phyloP scores from a whole-genome alignment of 495 filamentous ascomycete genomes.

The Aspergillus ellipticus region DNA sequence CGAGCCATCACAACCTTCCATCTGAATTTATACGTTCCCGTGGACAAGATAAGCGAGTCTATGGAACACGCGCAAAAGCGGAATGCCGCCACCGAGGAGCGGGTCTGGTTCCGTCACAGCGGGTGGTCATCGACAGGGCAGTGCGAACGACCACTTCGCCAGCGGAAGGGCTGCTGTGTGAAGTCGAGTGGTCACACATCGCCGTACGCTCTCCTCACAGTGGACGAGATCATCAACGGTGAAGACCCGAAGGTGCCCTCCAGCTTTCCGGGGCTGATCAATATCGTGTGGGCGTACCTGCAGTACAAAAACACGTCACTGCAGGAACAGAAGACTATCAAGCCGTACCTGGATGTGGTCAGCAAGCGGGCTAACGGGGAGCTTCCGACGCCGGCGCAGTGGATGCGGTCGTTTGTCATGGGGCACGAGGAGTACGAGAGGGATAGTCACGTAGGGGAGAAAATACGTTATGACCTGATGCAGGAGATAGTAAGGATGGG shows the following conservation, averaged over 20 bases:
- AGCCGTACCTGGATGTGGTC: constrained; percentile 72
- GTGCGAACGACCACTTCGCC: constrained; percentile 45
- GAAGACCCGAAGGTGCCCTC: constrained; percentile 1
- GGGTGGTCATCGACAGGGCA: constrained; percentile 51
- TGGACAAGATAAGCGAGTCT: constrained; percentile 62
- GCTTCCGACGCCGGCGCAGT: constrained; percentile 75
- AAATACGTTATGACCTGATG: constrained; percentile 72
- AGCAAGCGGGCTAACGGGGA: constrained; percentile 72
- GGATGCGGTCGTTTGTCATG: constrained; percentile 75
- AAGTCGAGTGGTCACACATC: neutral
- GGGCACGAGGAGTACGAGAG: constrained; percentile 59
- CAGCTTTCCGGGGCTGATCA: constrained; percentile 69
- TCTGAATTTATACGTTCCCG: constrained; percentile 90
- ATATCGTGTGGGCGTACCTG: constrained; percentile 80
- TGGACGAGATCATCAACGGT: constrained; percentile 84
- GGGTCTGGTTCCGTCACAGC: constrained; percentile 67
- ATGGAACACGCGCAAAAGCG: constrained; percentile 81
- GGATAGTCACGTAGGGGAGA: constrained; percentile 70
- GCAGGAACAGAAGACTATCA: constrained; percentile 70
- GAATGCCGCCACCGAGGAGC: constrained; percentile 69
- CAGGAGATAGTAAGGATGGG: constrained; percentile 48
- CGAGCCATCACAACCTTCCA: constrained; percentile 78
- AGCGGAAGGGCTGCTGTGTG: constrained; percentile 54
- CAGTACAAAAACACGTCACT: constrained; percentile 81
- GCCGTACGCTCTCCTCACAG: constrained; percentile 55